Conservation (phyloP, 768 basidiomycete species). For the Boletus vermiculosoides region DNA sequence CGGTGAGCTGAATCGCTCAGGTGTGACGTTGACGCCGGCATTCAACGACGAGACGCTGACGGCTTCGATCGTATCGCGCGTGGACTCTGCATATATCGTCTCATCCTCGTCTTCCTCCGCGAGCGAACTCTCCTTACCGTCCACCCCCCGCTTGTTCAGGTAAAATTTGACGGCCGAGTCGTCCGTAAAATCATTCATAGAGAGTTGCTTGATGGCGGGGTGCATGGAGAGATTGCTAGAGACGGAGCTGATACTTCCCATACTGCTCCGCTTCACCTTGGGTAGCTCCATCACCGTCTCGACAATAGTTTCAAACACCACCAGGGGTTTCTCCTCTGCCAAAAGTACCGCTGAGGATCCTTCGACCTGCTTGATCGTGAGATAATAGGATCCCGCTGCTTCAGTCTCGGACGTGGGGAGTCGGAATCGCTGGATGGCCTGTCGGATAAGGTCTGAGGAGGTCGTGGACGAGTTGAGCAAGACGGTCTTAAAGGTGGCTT, state of each 20-base stretch:
- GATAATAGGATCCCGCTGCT: conserved; percentile 66
- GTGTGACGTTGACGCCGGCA: conserved; percentile 46
- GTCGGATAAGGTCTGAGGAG: conserved; percentile 78
- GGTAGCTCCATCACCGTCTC: conserved; percentile 78
- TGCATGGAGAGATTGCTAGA: conserved; percentile 91
- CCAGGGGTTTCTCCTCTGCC: conserved; percentile 77
- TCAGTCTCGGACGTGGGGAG: conserved; percentile 59
- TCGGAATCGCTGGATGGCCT: conserved; percentile 93
- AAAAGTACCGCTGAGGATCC: conserved; percentile 76
- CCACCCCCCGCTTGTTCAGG: conserved; percentile 62
- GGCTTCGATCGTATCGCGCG: conserved; percentile 31
- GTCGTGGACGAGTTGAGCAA: conserved; percentile 86
- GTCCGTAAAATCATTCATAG: conserved; percentile 98
- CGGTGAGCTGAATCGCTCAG: conserved; percentile 79
- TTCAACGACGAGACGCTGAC: conserved; percentile 18
- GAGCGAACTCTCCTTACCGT: conserved; percentile 45
- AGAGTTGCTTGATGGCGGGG: conserved; percentile 89
- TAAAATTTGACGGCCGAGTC: conserved; percentile 98
- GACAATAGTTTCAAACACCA: conserved; percentile 82
- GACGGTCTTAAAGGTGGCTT: conserved; percentile 98
- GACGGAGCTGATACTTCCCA: conserved; percentile 93
- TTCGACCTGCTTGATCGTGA: conserved; percentile 92
- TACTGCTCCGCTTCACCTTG: conserved; percentile 88
- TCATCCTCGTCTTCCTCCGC: conserved; percentile 46
- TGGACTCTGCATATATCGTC: conserved; percentile 38